phyloP scores from a whole-genome alignment of 2,329 filamentous ascomycete species.

The Penicillium sp. region DNA sequence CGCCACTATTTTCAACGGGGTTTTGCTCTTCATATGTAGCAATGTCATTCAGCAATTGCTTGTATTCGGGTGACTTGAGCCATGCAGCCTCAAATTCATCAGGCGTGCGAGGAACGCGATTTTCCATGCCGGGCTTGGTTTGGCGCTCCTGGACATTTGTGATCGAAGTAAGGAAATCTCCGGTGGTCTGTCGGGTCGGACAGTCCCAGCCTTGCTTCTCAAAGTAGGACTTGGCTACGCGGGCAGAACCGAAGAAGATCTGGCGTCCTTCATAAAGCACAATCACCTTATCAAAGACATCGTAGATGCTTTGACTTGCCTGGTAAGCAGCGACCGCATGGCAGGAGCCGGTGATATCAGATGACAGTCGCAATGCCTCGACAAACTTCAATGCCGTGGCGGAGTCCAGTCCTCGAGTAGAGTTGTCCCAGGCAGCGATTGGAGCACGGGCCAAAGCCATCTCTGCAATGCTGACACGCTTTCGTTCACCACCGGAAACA shows the following conservation, averaged over 20 bases:
- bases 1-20: slow-evolving; percentile 34
- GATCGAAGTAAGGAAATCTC: slow-evolving; percentile 66
- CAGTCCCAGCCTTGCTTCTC: slow-evolving; percentile 67
- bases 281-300: slow-evolving; percentile 65
- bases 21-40: slow-evolving; percentile 39
- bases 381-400: slow-evolving; percentile 56
- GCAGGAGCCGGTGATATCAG: slow-evolving; percentile 47
- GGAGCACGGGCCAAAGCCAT: slow-evolving; percentile 46
- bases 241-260: slow-evolving; percentile 68
- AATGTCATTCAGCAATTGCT: slow-evolving; percentile 40
- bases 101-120: slow-evolving; percentile 62
- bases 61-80: slow-evolving; percentile 52
- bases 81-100: slow-evolving; percentile 64
- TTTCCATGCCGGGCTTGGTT: slow-evolving; percentile 58
- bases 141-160: slow-evolving; percentile 62
- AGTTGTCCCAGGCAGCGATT: slow-evolving; percentile 45
- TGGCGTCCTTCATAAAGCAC: slow-evolving; percentile 71
- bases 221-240: slow-evolving; percentile 62
- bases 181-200: slow-evolving; percentile 63
- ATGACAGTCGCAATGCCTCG: slow-evolving; percentile 46
- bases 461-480: slow-evolving; percentile 61
- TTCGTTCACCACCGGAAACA: slow-evolving; percentile 59
- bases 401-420: slow-evolving; percentile 48
- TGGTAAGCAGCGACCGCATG: slow-evolving; percentile 55
- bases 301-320: slow-evolving; percentile 42